Base-by-base conservation (phyloP, 805 yeast genomes). In the Kazachstania viticola region DNA sequence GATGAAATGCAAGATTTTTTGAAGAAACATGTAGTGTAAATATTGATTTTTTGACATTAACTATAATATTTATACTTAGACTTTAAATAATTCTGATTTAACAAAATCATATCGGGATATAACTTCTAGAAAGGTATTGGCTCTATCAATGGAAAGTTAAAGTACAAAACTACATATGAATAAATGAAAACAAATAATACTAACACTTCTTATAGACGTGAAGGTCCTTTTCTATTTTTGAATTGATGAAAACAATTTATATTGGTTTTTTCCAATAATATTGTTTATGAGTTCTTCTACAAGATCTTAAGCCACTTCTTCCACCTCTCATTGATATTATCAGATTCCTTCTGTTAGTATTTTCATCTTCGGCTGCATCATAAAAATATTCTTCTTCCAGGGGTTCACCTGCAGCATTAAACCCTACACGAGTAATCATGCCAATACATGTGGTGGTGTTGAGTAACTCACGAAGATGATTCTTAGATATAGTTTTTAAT, bases 371-470 rank as follows among this genome's bases (percentile, higher is more conserved):
- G 44, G 84, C 97, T 5, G 85, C 76, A 34, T 77, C 74, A 50
- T 91, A 91, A 56, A 84, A 91, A 51, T 84, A 91, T 53, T 88
- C 96, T 54, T 84, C 94, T 42, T 88, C 96, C 38, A 91, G 64
- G 4, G 82, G 85, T 55, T 85, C 84, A 12, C 97, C 98, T 2
- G 96, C 94, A 4, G 97, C 96, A 56, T 91, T 97, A 54, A 85
- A 87, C 29, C 96, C 96, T 38, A 69, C 67, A 56, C 97, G 78
- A 47, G 73, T 71, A 38, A 91, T 87, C 9, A 81, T 79, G 13
- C 97, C 97, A 35, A 88, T 68, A 14, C 36, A 36, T 4, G 54
- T 44, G 26, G 60, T 53, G 25, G 66, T 59, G 11, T 57, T 54
- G 21, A 70, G 46, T 3, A 71, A 40, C 15, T 67, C 65, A 38